These are phyloP conservation scores for Cucurbita ficifolia DNA, from an alignment of 306 rosid species.

Conservation along the genomic window DNA sequence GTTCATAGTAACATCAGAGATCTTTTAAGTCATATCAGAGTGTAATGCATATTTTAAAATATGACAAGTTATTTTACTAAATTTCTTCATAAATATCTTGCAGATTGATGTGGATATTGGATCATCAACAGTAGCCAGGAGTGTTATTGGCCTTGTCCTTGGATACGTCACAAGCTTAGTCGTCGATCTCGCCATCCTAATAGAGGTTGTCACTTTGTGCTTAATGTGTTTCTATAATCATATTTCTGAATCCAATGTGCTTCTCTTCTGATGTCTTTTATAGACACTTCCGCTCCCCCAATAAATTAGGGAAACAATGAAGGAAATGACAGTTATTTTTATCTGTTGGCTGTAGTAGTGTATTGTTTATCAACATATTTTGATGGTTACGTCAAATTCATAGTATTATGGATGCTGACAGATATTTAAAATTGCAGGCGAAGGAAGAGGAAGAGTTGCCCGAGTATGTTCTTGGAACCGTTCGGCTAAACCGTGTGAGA, in stretches of 20 bases:
- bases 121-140: constrained; percentile 85
- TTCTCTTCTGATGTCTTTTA: background rate
- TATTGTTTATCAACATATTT: background rate
- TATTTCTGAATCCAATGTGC: background rate
- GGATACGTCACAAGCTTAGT: constrained; percentile 92
- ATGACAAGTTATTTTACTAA: background rate
- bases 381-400: background rate
- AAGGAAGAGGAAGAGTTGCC: constrained; percentile 70
- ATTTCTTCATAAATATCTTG: constrained; percentile 4
- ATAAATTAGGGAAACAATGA: background rate
- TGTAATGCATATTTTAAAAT: background rate
- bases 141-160: constrained; percentile 82
- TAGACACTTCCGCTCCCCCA: background rate
- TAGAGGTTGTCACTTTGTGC: constrained; percentile 53
- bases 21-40: background rate
- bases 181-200: constrained; percentile 81
- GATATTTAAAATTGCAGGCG: constrained; percentile 30
- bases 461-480: constrained; percentile 81
- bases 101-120: constrained; percentile 98
- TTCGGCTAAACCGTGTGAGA: constrained; percentile 54
- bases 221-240: background rate
- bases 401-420: background rate
- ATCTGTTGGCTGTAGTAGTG: background rate
- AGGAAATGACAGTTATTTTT: background rate
- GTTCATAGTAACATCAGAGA: background rate